Conservation (phyloP, 148 eudicot species). For the Beta vulgaris region DNA sequence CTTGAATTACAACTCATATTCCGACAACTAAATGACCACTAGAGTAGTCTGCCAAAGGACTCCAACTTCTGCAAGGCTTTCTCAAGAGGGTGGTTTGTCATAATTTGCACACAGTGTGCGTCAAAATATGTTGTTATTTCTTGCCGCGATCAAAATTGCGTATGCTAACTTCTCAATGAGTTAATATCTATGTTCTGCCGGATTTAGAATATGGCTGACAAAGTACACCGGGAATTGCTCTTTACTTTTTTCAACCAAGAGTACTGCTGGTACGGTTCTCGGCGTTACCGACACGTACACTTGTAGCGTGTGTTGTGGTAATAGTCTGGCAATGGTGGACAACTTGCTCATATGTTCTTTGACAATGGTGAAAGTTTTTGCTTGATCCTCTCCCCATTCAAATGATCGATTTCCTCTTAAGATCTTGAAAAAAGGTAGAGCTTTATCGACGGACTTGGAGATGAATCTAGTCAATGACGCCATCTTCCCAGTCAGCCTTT, state of each 20-base stretch:
- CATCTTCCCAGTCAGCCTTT: too few species aligned
- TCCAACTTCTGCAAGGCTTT: not conserved
- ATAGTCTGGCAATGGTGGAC: not conserved
- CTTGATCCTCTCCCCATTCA: not conserved
- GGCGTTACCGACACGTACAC: not conserved
- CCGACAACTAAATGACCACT: not conserved
- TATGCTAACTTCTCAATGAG: not conserved
- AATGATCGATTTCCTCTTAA: too few species aligned
- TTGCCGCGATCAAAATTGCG: not conserved
- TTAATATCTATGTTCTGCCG: not conserved
- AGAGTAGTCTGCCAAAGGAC: not conserved
- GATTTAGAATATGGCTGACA: not conserved
- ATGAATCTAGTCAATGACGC: too few species aligned
- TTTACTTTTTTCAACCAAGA: not conserved
- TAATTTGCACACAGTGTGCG: not conserved
- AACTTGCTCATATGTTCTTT: too few species aligned
- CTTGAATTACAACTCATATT: not conserved
- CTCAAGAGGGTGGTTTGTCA: not conserved
- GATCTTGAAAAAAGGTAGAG: too few species aligned
- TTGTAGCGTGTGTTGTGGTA: not conserved
- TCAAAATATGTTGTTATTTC: not conserved
- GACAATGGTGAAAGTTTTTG: not conserved
- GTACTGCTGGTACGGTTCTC: not conserved
- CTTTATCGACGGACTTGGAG: too few species aligned
- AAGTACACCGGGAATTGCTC: not conserved